Evolutionary conservation across 164 flowering plant species (phyloP).

Genomic region (Aristolochia fimbriata): DNA sequence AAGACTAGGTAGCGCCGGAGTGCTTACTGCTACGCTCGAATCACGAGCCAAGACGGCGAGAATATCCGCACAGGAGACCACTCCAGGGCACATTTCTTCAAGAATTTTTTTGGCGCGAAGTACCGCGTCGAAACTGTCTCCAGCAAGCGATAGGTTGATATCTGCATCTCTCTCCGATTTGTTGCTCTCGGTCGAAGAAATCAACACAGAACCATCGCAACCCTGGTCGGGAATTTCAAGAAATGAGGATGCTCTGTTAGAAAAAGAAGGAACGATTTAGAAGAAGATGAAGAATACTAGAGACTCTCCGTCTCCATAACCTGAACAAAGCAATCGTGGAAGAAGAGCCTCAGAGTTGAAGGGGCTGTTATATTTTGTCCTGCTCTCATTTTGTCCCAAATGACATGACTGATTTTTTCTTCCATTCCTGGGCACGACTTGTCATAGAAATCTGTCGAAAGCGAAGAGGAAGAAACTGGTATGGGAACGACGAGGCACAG

Average conservation of each 20-base stretch:
- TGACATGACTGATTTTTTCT: not conserved
- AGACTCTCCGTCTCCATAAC: not conserved
- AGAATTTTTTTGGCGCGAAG: slow-evolving; percentile 29
- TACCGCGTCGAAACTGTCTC: slow-evolving; percentile 1
- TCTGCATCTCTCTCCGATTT: slow-evolving; percentile 5
- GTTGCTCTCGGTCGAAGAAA: not conserved
- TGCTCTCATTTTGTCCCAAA: not conserved
- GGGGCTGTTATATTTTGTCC: slow-evolving; percentile 1
- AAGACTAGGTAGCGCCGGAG: no score
- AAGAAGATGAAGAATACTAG: no score
- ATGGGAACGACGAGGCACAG: no score
- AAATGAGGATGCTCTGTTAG: not conserved
- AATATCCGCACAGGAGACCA: slow-evolving; percentile 80
- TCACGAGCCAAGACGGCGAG: slow-evolving; percentile 62
- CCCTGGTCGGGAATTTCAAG: not conserved
- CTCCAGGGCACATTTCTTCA: slow-evolving; percentile 52
- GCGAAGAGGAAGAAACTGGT: not conserved
- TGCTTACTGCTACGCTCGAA: slow-evolving; percentile 20
- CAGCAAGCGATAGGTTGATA: slow-evolving; percentile 4
- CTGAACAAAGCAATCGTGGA: slow-evolving; percentile 6
- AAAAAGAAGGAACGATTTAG: not conserved
- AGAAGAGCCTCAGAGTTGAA: slow-evolving; percentile 1
- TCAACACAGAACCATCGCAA: slow-evolving; percentile 2
- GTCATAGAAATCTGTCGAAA: not conserved
- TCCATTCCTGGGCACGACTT: not conserved